These are phyloP conservation scores for Blastobotrys capitulatus DNA, from an alignment of 1,139 yeast genomes.

Conservation along the genomic window DNA sequence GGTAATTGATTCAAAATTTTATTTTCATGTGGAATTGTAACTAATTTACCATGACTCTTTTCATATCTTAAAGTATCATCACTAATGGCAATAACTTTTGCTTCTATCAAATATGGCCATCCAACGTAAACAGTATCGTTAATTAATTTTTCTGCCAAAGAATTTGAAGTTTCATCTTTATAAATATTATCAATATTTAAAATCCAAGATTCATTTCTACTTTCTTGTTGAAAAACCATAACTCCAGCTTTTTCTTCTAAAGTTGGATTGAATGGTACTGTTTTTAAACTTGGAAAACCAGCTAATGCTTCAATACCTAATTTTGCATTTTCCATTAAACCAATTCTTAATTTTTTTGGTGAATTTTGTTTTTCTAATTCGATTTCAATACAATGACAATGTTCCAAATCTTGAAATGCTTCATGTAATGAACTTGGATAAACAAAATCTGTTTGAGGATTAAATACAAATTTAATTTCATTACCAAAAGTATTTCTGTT, in stretches of 20 bases:
- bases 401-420: slow-evolving; percentile 68
- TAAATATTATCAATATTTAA: slow-evolving; percentile 54
- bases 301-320: slow-evolving; percentile 69
- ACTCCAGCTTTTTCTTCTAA: slow-evolving; percentile 57
- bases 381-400: slow-evolving; percentile 69
- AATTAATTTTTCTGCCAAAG: slow-evolving; percentile 54
- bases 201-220: slow-evolving; percentile 77
- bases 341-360: slow-evolving; percentile 35
- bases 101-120: slow-evolving; percentile 89
- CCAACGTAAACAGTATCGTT: slow-evolving; percentile 63
- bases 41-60: slow-evolving; percentile 30
- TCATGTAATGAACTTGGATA: slow-evolving; percentile 79
- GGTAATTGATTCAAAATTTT: slow-evolving; percentile 43
- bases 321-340: slow-evolving; percentile 62
- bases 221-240: slow-evolving; percentile 76
- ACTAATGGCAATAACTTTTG: slow-evolving; percentile 58
- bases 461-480: slow-evolving; percentile 61
- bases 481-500: slow-evolving; percentile 69
- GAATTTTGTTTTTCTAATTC: slow-evolving; percentile 44
- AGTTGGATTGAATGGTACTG: slow-evolving; percentile 55
- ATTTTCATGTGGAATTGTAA: slow-evolving; percentile 27
- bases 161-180: slow-evolving; percentile 42
- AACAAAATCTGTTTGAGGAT: slow-evolving; percentile 67
- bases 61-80: slow-evolving; percentile 52
- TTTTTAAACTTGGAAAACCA: slow-evolving; percentile 81